Base-by-base conservation (phyloP, 1,139 yeast species). In the Magnusiomyces fungicola region DNA sequence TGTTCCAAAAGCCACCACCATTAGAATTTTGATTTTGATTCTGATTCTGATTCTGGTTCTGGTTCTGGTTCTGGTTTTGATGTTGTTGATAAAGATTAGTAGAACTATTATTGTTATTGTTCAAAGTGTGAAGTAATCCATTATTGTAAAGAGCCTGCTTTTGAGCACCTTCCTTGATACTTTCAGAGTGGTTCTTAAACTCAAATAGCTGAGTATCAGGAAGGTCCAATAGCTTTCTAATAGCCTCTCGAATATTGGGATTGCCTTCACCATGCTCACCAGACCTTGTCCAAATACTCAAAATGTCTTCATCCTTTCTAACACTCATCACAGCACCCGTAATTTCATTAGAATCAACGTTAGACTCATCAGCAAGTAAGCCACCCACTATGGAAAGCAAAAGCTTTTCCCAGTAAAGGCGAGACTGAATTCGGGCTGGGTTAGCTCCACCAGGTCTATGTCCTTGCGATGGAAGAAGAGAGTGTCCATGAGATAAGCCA, bases 301-400 rank as follows among this genome's bases (percentile, higher is more conserved):
- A 53, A 41, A 66, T 63, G 51, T 64, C 69, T 49, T 68, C 71
- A 40, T 62, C 68, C 7, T 67, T 59, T 6, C 71, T 62, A 4
- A 66, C 67, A 45, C 68, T 63, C 47, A 67, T 59, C 42, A 68
- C 71, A 3, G 64, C 57, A 2, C 71, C 71, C 23, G 65, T 60
- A 24, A 68, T 55, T 49, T 68, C 70, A 44, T 63, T 64, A 42
- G 44, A 45, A 38, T 52, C 56, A 21, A 56, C 50, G 10, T 46
- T 46, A 37, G 58, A 46, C 50, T 52, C 56, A 19, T 56, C 59
- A 3, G 55, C 59, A 21, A 63, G 52, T 2, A 55, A 47, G 29
- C 67, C 68, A 18, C 70, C 69, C 6, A 67, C 55, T 9, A 67
- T 52, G 7, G 65, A 60, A 48, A 68, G 54, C 39, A 68, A 46